Percentiles rank a stretch among this genome's conserved stretches.
Conservation (phyloP, 1,284 basidiomycete species). For the Peniophora sp. region DNA sequence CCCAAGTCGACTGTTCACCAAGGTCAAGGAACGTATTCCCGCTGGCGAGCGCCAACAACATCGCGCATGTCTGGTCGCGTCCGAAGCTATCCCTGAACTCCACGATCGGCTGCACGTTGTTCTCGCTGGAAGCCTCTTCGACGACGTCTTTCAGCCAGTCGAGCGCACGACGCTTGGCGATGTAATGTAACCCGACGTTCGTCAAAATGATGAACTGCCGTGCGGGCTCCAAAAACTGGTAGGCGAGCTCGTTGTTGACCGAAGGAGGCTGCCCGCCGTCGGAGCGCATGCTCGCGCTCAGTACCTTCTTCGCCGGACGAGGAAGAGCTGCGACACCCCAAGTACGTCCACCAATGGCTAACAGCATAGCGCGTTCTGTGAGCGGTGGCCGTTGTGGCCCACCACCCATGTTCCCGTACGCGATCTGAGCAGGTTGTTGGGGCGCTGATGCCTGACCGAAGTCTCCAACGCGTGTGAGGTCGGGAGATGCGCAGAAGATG, state of each 20-base stretch:
- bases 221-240: constrained; percentile 67
- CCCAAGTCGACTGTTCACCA: constrained; percentile 36
- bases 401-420: constrained; percentile 28
- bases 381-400: constrained; percentile 51
- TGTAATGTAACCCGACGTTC: constrained; percentile 75
- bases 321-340: constrained; percentile 73
- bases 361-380: constrained; percentile 67
- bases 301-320: constrained; percentile 21
- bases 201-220: constrained; percentile 83
- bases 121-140: constrained; percentile 63
- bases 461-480: constrained; percentile 60
- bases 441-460: constrained; percentile 44
- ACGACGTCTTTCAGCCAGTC: constrained; percentile 75
- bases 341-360: constrained; percentile 74
- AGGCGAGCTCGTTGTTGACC: constrained; percentile 72
- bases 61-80: constrained; percentile 83
- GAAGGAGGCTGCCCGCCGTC: constrained; percentile 37
- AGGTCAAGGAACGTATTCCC: constrained; percentile 69
- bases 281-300: constrained; percentile 19
- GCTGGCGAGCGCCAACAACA: constrained; percentile 77
- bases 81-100: constrained; percentile 81
- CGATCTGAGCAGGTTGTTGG: constrained; percentile 27
- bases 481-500: constrained; percentile 69
- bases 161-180: constrained; percentile 78
- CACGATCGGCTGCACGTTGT: constrained; percentile 60